Conservation (phyloP, 371 early-diverging fungal species). For the Blakeslea trispora region DNA sequence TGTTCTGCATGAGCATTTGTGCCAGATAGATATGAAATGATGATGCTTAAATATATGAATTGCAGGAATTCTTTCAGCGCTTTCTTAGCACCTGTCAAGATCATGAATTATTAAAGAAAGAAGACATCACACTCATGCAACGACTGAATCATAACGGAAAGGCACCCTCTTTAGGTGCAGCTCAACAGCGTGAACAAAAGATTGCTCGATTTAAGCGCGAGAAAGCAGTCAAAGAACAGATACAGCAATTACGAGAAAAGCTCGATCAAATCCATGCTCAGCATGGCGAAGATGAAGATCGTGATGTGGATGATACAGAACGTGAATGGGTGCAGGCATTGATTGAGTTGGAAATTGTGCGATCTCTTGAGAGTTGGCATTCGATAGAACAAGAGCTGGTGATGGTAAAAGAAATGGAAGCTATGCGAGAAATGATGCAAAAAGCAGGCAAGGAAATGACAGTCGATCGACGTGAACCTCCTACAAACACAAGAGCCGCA, state of each 20-base stretch:
- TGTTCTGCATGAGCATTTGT: neutral
- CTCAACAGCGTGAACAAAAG: constrained; percentile 67
- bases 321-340: constrained; percentile 66
- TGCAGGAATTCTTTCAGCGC: constrained; percentile 43
- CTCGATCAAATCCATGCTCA: constrained; percentile 17
- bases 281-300: constrained; percentile 38
- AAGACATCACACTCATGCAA: constrained; percentile 44
- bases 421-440: constrained; percentile 38
- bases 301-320: constrained; percentile 65
- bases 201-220: constrained; percentile 80
- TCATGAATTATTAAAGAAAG: constrained; percentile 56
- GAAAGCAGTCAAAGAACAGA: constrained; percentile 59
- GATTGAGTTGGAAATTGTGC: constrained; percentile 62
- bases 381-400: constrained; percentile 74
- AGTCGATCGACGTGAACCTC: constrained; percentile 30
- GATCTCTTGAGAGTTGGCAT: constrained; percentile 63
- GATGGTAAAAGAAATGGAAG: constrained; percentile 69
- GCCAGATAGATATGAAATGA: neutral
- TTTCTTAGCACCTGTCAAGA: constrained; percentile 64
- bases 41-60: constrained; percentile 2
- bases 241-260: constrained; percentile 47
- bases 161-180: constrained; percentile 20
- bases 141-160: constrained; percentile 22
- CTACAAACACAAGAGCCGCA: constrained; percentile 22
- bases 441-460: constrained; percentile 15